Evolutionary conservation across 2,329 filamentous ascomycete genomes (phyloP).

Genomic region (Aspergillus sp.): DNA sequence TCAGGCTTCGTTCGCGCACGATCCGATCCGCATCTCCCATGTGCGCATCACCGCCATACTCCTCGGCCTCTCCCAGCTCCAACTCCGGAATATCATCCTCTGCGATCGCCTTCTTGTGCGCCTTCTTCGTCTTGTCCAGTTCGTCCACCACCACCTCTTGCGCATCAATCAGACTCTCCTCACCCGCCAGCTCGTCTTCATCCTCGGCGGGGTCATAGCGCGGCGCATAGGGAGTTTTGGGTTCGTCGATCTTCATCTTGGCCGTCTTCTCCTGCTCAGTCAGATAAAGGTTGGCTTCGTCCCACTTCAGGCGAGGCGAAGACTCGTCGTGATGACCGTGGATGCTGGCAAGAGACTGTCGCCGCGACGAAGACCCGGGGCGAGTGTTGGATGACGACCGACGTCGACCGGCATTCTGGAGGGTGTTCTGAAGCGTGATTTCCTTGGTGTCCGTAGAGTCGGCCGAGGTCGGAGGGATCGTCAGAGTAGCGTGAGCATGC

Average conservation of each 20-base stretch:
- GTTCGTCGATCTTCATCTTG: conserved; percentile 99
- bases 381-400: conserved; percentile 75
- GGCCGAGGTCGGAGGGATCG: conserved; percentile 42
- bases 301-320: conserved; percentile 88
- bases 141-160: conserved; percentile 70
- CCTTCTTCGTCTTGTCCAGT: conserved; percentile 55
- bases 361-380: conserved; percentile 65
- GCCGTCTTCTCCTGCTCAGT: conserved; percentile 93
- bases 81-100: conserved; percentile 88
- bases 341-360: conserved; percentile 62
- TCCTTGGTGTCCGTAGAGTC: conserved; percentile 70
- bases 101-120: conserved; percentile 44
- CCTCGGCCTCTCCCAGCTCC: conserved; percentile 89
- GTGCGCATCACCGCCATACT: conserved; percentile 45
- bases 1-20: conserved; percentile 43
- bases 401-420: conserved; percentile 87
- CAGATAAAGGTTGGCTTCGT: conserved; percentile 95
- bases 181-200: conserved; percentile 63
- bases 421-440: conserved; percentile 88
- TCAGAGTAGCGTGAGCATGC: conserved; percentile 44
- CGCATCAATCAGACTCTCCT: conserved; percentile 60
- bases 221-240: conserved; percentile 93
- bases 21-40: conserved; percentile 47
- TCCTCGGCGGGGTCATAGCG: conserved; percentile 90
- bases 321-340: conserved; percentile 58